phyloP scores from a whole-genome alignment of 1,284 basidiomycete genomes.

The Peniophora sp. region DNA sequence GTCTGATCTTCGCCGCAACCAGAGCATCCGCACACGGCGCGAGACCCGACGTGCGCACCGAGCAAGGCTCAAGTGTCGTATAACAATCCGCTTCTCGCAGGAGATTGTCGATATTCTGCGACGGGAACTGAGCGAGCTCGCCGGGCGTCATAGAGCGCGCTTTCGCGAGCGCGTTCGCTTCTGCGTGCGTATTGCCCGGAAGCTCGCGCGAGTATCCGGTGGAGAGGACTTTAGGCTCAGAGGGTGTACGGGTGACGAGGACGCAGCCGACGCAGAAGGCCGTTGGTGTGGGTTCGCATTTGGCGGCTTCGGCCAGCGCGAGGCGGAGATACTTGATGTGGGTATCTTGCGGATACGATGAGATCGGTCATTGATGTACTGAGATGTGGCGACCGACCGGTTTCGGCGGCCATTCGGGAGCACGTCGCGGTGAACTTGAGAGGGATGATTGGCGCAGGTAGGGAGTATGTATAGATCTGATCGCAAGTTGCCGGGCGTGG shows the following conservation, averaged over 20 bases:
- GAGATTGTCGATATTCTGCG: constrained; percentile 32
- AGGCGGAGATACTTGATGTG: constrained; percentile 49
- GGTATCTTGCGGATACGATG: constrained; percentile 14
- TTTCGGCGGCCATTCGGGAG: no score
- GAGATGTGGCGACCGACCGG: no score
- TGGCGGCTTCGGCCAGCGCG: constrained; percentile 68
- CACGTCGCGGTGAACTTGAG: neutral
- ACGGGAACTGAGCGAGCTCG: constrained; percentile 31
- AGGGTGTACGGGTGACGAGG: constrained; percentile 46
- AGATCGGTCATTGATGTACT: neutral
- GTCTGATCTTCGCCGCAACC: constrained; percentile 59
- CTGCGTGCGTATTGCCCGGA: constrained; percentile 94
- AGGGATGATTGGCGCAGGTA: neutral
- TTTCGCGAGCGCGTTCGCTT: constrained; percentile 90
- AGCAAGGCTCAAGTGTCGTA: constrained; percentile 97
- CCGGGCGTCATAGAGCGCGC: constrained; percentile 37
- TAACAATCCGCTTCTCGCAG: constrained; percentile 69
- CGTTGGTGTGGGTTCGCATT: constrained; percentile 64
- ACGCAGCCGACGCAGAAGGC: constrained; percentile 96
- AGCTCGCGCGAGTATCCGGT: constrained; percentile 91
- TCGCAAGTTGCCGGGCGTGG: no score
- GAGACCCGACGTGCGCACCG: constrained; percentile 81
- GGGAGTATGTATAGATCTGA: no score
- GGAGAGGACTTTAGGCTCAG: constrained; percentile 50
- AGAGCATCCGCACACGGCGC: constrained; percentile 84